A percentile compares a stretch with the other conserved stretches of the same genome.
Evolutionary conservation across 495 filamentous ascomycete species (phyloP).

Genomic region (Penicillium tannophilum): DNA sequence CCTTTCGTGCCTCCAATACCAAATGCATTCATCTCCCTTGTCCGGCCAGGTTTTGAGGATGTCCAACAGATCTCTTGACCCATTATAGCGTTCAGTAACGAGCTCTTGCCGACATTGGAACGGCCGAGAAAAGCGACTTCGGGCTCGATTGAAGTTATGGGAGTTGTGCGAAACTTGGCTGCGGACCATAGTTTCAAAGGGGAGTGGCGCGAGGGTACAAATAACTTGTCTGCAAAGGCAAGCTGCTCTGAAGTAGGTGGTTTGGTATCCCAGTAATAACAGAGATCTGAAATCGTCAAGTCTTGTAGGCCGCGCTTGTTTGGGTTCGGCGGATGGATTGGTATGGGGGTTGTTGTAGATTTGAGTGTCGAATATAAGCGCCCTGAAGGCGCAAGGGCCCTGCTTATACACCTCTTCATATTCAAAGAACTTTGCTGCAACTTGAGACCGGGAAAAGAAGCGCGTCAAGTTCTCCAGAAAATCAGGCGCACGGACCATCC

Average conservation of each 20-base stretch:
- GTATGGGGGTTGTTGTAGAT: not conserved
- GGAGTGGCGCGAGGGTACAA: constrained; percentile 52
- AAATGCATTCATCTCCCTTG: constrained; percentile 82
- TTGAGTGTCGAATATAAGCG: constrained; percentile 16
- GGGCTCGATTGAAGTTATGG: constrained; percentile 40
- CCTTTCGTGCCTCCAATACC: constrained; percentile 64
- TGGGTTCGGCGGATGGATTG: constrained; percentile 19
- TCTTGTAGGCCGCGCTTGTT: constrained; percentile 36
- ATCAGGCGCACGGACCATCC: constrained; percentile 20
- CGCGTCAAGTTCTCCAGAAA: constrained; percentile 22
- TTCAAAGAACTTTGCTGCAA: not conserved
- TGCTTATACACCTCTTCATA: constrained; percentile 14
- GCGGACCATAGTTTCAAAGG: constrained; percentile 72
- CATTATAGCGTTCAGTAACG: constrained; percentile 81
- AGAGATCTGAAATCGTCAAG: constrained; percentile 40
- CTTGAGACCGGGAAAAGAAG: not conserved
- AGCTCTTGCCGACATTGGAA: constrained; percentile 92
- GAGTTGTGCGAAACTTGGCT: constrained; percentile 68
- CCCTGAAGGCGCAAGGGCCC: not conserved
- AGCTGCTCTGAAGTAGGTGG: constrained; percentile 58
- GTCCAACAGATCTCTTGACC: constrained; percentile 61
- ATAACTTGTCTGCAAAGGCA: constrained; percentile 60
- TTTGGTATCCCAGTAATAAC: constrained; percentile 60
- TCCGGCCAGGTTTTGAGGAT: constrained; percentile 73
- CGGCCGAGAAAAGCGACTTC: constrained; percentile 78